Percentiles rank a stretch among this genome's conserved stretches.
Evolutionary conservation across 495 filamentous ascomycete species (phyloP).

Genomic region (Diplogelasinospora grovesii): DNA sequence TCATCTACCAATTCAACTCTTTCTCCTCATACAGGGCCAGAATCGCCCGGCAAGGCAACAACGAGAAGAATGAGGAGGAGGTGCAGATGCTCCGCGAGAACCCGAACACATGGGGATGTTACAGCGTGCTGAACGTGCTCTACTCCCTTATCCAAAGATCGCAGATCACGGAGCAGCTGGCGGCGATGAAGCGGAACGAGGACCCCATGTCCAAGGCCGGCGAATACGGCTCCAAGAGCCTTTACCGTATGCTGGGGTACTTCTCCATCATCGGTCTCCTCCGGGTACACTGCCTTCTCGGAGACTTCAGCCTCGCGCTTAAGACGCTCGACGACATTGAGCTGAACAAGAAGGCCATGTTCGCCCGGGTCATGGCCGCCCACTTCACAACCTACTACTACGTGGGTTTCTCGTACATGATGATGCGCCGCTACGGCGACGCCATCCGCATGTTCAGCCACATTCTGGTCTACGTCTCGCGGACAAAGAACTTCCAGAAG

Average conservation of each 20-base stretch:
- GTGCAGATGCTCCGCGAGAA: conserved; percentile 85
- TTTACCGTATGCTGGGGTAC: conserved; percentile 98
- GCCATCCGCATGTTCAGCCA: conserved; percentile 99
- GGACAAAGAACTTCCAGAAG: conserved; percentile 99
- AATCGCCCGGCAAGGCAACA: conserved; percentile 76
- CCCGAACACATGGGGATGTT: conserved; percentile 98
- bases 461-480: conserved; percentile 96
- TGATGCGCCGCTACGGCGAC: conserved; percentile 98
- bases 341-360: conserved; percentile 99
- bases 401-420: conserved; percentile 99
- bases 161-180: conserved; percentile 94
- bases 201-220: conserved; percentile 80
- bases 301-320: conserved; percentile 94
- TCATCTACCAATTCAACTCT: conserved; percentile 99
- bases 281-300: conserved; percentile 91
- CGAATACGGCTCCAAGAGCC: conserved; percentile 84
- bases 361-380: conserved; percentile 97
- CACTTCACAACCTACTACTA: conserved; percentile 99
- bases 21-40: conserved; percentile 95
- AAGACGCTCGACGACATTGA: conserved; percentile 99
- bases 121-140: conserved; percentile 97
- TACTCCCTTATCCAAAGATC: conserved; percentile 98
- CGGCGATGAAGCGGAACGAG: conserved; percentile 87
- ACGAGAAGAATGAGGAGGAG: conserved; percentile 86
- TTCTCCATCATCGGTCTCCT: conserved; percentile 98